Evolutionary conservation across 2,329 filamentous ascomycete genomes (phyloP).

Genomic region (Ophiostoma sp.): DNA sequence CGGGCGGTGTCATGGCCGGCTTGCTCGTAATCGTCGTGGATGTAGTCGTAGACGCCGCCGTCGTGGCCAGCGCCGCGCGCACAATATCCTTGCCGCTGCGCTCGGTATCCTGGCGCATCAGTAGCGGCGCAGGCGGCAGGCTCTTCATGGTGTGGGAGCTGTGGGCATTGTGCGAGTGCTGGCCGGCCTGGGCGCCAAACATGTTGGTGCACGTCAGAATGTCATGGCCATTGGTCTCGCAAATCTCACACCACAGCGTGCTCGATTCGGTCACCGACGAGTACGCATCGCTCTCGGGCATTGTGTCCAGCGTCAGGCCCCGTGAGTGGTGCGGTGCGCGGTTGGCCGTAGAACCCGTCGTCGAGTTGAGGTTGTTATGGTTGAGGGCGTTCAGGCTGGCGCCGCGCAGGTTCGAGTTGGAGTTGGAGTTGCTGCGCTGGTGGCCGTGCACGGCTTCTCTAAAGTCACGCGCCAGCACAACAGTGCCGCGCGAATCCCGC

Average conservation of each 20-base stretch:
- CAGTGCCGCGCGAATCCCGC: slow-evolving; percentile 62
- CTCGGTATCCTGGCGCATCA: slow-evolving; percentile 5
- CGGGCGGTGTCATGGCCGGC: slow-evolving; percentile 37
- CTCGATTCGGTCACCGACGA: slow-evolving; percentile 68
- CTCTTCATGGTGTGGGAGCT: slow-evolving; percentile 1
- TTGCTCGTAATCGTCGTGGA: slow-evolving; percentile 32
- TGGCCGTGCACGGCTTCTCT: slow-evolving; percentile 12
- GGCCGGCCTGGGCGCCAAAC: slow-evolving; percentile 49
- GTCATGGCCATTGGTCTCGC: slow-evolving; percentile 85
- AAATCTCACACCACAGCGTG: slow-evolving; percentile 88
- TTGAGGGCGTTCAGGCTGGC: neutral
- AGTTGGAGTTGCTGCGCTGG: slow-evolving; percentile 19
- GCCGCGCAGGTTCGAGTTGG: slow-evolving; percentile 1
- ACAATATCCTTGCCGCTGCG: slow-evolving; percentile 27
- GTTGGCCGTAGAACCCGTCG: neutral
- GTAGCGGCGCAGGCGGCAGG: slow-evolving; percentile 14
- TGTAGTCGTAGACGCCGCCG: neutral
- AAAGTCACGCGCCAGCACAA: slow-evolving; percentile 51
- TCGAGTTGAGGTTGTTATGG: too few relatives aligned
- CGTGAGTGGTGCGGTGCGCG: slow-evolving; percentile 41
- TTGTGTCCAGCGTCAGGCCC: slow-evolving; percentile 56
- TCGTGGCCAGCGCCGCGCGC: slow-evolving; percentile 33
- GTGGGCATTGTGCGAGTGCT: neutral
- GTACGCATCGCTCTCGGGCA: slow-evolving; percentile 65
- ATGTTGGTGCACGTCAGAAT: slow-evolving; percentile 92